phyloP scores from a whole-genome alignment of 129 eudicot species.

The Tagetes patula region DNA sequence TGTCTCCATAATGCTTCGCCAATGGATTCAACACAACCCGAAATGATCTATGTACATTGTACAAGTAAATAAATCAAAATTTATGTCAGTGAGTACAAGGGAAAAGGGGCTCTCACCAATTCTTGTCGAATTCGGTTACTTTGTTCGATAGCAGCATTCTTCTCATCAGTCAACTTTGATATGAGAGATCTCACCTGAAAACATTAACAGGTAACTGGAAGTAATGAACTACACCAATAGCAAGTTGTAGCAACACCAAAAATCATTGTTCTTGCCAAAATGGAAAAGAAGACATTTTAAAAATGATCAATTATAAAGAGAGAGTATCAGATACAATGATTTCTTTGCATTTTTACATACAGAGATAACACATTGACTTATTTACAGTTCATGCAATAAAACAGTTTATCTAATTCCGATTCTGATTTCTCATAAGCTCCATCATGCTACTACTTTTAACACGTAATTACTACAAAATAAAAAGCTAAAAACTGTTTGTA shows the following conservation, averaged over 20 bases:
- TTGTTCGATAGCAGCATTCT: conserved; percentile 63
- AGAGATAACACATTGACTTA: neutral
- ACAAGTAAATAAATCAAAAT: neutral
- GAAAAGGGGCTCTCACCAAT: conserved; percentile 51
- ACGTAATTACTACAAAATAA: neutral
- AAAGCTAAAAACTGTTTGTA: neutral
- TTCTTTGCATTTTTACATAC: neutral
- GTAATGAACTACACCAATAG: neutral
- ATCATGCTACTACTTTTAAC: neutral
- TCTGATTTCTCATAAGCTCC: conserved; percentile 2
- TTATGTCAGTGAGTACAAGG: neutral
- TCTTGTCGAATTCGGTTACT: conserved; percentile 65
- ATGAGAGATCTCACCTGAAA: conserved; percentile 65
- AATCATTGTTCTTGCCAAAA: neutral
- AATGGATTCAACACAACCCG: neutral
- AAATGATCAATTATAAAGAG: neutral
- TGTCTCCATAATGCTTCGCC: too few relatives aligned
- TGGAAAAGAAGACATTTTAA: neutral
- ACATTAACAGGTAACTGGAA: neutral
- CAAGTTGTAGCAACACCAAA: neutral
- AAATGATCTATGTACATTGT: neutral
- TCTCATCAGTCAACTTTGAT: conserved; percentile 67
- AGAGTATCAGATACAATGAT: neutral
- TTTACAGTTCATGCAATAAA: neutral
- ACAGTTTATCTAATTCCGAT: neutral